A percentile compares a stretch with the other conserved stretches of the same genome.
Evolutionary conservation across 345 rosid species (phyloP).

Genomic region (Salix udensis): DNA sequence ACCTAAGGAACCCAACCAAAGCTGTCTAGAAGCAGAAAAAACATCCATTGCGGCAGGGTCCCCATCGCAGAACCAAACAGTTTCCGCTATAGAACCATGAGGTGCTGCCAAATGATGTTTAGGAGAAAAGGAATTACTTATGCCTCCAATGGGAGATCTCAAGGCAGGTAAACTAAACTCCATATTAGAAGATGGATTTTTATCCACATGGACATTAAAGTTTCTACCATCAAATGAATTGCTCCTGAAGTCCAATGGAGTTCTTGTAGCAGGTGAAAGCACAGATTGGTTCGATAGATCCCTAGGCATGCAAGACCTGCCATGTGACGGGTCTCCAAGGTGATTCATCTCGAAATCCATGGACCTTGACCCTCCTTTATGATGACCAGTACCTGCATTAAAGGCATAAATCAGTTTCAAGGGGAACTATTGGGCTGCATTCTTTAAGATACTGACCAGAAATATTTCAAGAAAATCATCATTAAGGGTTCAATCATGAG

Average conservation of each 20-base stretch:
- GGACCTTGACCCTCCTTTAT: constrained; percentile 58
- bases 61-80: constrained; percentile 75
- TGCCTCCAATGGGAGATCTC: constrained; percentile 33
- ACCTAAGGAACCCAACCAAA: constrained; percentile 79
- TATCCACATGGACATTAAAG: constrained; percentile 37
- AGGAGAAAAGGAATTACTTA: constrained; percentile 50
- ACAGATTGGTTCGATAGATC: constrained; percentile 51
- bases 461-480: constrained; percentile 15
- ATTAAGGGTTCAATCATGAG: constrained; percentile 19
- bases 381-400: constrained; percentile 51
- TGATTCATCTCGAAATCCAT: constrained; percentile 65
- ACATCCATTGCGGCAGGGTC: constrained; percentile 70
- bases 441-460: constrained; percentile 40
- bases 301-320: constrained; percentile 60
- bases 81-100: constrained; percentile 41
- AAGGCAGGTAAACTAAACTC: constrained; percentile 23
- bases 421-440: constrained; percentile 25
- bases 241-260: constrained; percentile 50
- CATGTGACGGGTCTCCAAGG: constrained; percentile 54
- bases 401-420: constrained; percentile 41
- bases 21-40: constrained; percentile 78
- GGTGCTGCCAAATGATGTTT: constrained; percentile 42
- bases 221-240: constrained; percentile 65
- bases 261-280: constrained; percentile 61
- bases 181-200: constrained; percentile 26